phyloP scores from a whole-genome alignment of 2,329 filamentous ascomycete genomes.

The Ophiostoma sp. region DNA sequence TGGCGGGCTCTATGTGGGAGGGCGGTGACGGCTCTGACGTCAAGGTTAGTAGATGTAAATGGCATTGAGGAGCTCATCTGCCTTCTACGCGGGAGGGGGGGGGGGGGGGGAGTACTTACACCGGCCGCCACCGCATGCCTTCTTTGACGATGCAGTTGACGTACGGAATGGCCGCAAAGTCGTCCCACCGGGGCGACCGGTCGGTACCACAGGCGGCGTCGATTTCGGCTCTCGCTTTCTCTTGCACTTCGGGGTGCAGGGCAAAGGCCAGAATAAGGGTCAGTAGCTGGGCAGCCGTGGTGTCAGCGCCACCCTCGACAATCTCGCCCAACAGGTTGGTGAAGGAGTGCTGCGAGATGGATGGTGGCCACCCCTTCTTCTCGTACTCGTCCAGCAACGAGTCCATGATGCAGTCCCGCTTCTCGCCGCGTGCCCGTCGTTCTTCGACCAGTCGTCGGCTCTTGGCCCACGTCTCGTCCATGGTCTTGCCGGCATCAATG shows the following conservation, averaged over 20 bases:
- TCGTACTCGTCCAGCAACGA: not conserved
- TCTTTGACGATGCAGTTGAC: conserved; percentile 3
- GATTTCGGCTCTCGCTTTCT: not conserved
- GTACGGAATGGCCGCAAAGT: not conserved
- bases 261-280: not conserved
- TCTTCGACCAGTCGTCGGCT: not conserved
- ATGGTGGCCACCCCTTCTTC: not conserved
- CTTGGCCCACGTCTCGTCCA: not conserved
- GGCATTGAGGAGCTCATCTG: not conserved
- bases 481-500: not conserved
- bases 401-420: not conserved
- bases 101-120: too few relatives aligned
- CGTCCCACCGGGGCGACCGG: not conserved
- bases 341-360: not conserved
- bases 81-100: too few relatives aligned
- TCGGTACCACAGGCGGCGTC: not conserved
- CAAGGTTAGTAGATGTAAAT: not conserved
- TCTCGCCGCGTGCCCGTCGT: not conserved
- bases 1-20: not conserved
- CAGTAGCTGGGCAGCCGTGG: not conserved
- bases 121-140: not conserved
- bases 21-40: not conserved
- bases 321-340: not conserved
- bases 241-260: not conserved
- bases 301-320: conserved; percentile 2